Base-by-base conservation (phyloP, 176 grass and related monocot genomes). In the Oryza officinalis region DNA sequence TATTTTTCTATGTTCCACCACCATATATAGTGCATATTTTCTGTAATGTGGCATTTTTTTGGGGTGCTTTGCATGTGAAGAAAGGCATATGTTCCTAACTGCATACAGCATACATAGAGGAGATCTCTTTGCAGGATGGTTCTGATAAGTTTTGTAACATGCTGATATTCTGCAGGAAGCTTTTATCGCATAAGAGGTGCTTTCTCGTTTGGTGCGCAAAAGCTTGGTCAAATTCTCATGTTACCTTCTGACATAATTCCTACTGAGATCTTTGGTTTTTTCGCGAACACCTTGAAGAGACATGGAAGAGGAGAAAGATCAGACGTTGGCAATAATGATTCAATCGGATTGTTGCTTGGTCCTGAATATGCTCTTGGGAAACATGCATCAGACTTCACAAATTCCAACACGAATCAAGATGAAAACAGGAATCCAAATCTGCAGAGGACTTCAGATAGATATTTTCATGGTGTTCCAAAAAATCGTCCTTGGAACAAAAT, bases 221-320 rank as follows among this genome's bases (percentile, higher is more conserved):
- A 81, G 35, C 95, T 97, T 57, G 86, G 92, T 33, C 74, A 82
- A 61, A 91, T 94, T 94, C 95, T 97, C 59, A 74, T 79, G 79
- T 83, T 85, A 65, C 86, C 88, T 65, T 59, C 70, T 13, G 70
- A 88, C 77, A 11, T 26, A 41, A 59, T 94, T 66, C 45, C 81
- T 1, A 37, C 75, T 10, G 84, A 65, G 77, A 72, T 97, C 26
- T 71, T 68, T 61, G 38, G 31, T 20, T 93, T 91, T 82, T 97
- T 97, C 15, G 27, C 15, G 15, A 93, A 89, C 73, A 97, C 84
- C 0, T 68, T 94, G 9, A 20, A 72, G 40, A 90, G 72, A 77
- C 89, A 89, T 86, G 83, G 80, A 79, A 83, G 26, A 8, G 47
- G 78, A 43, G 74, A 87, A 72, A 86, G 84, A 75, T 41, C 84